These are phyloP conservation scores for Penicillium glabrum DNA, from an alignment of 2,329 filamentous ascomycete genomes.

Conservation along the genomic window DNA sequence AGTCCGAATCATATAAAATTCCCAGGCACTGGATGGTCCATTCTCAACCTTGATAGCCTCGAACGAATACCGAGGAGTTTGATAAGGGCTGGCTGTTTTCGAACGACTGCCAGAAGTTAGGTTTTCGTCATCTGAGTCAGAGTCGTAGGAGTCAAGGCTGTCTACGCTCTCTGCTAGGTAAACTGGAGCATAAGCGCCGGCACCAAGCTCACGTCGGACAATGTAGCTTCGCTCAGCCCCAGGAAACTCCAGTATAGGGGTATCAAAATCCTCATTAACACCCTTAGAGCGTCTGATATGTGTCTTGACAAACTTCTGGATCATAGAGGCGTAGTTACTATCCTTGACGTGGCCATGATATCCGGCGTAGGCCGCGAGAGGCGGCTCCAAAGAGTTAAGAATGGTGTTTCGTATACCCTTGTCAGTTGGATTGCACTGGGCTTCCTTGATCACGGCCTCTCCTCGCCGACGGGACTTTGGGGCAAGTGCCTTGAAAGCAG, in stretches of 20 bases:
- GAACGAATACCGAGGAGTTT: constrained; percentile 54
- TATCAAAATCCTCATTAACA: constrained; percentile 61
- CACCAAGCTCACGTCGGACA: constrained; percentile 81
- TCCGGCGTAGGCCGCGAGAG: constrained; percentile 71
- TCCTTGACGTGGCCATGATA: constrained; percentile 71
- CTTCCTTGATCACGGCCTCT: constrained; percentile 74
- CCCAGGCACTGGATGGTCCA: constrained; percentile 81
- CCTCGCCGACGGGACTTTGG: constrained; percentile 33
- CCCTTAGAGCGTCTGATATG: constrained; percentile 52
- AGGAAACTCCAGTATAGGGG: constrained; percentile 68
- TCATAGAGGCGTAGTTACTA: constrained; percentile 69
- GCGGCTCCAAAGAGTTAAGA: constrained; percentile 69
- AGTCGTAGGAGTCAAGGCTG: constrained; percentile 40
- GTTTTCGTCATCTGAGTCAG: constrained; percentile 35
- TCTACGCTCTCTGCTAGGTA: constrained; percentile 81
- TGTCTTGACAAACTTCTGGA: constrained; percentile 77
- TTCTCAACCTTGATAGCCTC: constrained; percentile 94
- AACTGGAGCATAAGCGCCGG: constrained; percentile 92
- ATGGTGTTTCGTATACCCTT: constrained; percentile 73
- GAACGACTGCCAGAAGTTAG: constrained; percentile 53
- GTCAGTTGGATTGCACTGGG: constrained; percentile 86
- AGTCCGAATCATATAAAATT: constrained; percentile 92
- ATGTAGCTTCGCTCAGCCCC: constrained; percentile 68
- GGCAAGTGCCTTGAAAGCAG: constrained; percentile 36
- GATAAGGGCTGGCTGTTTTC: constrained; percentile 24